Conservation (phyloP, 768 basidiomycete species). For the Suillus hirtellus region DNA sequence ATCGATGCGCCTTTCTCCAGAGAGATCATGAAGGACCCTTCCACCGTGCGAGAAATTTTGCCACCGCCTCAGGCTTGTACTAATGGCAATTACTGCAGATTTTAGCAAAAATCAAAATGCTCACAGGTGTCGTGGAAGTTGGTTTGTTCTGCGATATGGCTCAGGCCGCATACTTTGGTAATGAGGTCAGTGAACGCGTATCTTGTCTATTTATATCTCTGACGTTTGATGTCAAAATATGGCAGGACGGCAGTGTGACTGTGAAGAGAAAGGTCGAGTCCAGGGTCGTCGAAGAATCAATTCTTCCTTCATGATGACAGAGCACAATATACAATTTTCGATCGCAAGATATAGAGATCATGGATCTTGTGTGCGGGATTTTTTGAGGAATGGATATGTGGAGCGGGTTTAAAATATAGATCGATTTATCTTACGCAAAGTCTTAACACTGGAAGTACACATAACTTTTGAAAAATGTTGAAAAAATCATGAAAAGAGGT, state of each 20-base stretch:
- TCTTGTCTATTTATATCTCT: background rate
- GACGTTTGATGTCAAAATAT: background rate
- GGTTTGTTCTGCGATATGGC: constrained; percentile 95
- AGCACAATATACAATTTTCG: background rate
- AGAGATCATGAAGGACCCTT: constrained; percentile 67
- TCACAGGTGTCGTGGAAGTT: constrained; percentile 98
- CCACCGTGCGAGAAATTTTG: constrained; percentile 42
- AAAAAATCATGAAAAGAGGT: background rate
- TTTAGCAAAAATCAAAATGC: constrained; percentile 80
- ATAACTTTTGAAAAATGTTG: background rate
- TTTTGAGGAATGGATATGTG: background rate
- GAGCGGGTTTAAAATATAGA: background rate
- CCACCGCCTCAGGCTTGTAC: too few species aligned
- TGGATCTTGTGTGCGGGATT: background rate
- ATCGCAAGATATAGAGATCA: background rate
- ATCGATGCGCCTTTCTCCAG: constrained; percentile 92
- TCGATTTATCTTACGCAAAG: background rate
- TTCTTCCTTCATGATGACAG: constrained; percentile 3
- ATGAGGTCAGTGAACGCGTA: constrained; percentile 49
- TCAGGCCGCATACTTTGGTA: constrained; percentile 96
- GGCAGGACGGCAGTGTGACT: constrained; percentile 70
- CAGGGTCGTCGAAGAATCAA: constrained; percentile 24
- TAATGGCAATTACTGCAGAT: constrained; percentile 47
- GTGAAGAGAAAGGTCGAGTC: constrained; percentile 43
- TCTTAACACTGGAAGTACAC: background rate